Evolutionary conservation across 108 stramenopile species (phyloP).

Genomic region (Pseudonitzschia multiseries): DNA sequence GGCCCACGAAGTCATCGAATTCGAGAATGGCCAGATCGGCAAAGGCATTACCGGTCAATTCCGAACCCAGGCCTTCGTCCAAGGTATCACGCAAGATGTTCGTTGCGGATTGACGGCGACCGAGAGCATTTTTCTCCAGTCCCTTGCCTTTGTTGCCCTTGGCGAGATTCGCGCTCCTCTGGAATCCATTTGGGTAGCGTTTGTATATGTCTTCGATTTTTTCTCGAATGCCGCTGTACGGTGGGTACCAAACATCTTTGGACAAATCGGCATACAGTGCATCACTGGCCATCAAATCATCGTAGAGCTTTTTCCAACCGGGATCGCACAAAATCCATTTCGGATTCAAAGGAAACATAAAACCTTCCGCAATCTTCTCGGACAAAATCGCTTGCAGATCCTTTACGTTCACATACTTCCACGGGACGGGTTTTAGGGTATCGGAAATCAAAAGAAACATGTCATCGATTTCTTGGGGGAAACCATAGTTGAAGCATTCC

Average conservation of each 20-base stretch:
- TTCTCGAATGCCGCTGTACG: slow-evolving; percentile 48
- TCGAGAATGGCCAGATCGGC: slow-evolving; percentile 39
- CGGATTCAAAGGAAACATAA: slow-evolving; percentile 73
- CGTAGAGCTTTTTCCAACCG: slow-evolving; percentile 70
- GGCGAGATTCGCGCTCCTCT: not conserved
- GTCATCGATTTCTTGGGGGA: slow-evolving; percentile 79
- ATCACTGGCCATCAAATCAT: slow-evolving; percentile 53
- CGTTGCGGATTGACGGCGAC: slow-evolving; percentile 2
- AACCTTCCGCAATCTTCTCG: slow-evolving; percentile 55
- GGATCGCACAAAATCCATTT: slow-evolving; percentile 72
- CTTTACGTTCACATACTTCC: slow-evolving; percentile 62
- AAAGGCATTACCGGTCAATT: slow-evolving; percentile 34
- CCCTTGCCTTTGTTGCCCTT: not conserved
- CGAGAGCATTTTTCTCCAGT: not conserved
- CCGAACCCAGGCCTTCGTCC: slow-evolving; percentile 14
- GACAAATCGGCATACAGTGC: slow-evolving; percentile 50
- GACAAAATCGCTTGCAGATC: slow-evolving; percentile 56
- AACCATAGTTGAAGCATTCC: slow-evolving; percentile 79
- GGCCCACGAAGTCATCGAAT: slow-evolving; percentile 29
- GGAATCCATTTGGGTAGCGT: slow-evolving; percentile 57
- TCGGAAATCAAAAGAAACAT: slow-evolving; percentile 63
- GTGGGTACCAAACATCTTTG: slow-evolving; percentile 67
- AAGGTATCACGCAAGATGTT: slow-evolving; percentile 5
- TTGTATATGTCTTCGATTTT: slow-evolving; percentile 54
- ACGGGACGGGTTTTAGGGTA: slow-evolving; percentile 36